phyloP scores from a whole-genome alignment of 768 basidiomycete species.

The Boletus tomentosulus region DNA sequence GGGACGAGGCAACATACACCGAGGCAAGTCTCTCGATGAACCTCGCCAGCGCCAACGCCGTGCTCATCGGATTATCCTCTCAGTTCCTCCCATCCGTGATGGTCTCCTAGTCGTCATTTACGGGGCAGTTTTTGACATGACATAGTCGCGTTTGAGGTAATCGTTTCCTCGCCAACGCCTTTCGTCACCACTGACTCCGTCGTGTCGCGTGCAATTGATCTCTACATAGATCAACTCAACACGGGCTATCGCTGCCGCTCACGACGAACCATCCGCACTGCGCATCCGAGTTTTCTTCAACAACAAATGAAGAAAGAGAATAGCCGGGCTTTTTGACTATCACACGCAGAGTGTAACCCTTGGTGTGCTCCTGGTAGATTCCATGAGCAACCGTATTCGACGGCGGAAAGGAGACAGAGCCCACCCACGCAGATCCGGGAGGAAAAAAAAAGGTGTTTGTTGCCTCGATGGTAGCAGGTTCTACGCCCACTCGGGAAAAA shows the following conservation, averaged over 20 bases:
- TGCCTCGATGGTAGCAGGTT: neutral
- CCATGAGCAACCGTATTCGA: slow-evolving; percentile 17
- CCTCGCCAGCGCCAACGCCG: neutral
- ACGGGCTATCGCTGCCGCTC: slow-evolving; percentile 16
- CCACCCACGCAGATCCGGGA: neutral
- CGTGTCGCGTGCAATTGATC: neutral
- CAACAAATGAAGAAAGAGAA: neutral
- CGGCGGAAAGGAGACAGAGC: neutral
- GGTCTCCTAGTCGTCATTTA: neutral
- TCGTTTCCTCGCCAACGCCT: neutral
- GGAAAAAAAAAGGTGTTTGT: neutral
- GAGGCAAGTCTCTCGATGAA: neutral
- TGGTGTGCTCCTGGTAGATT: slow-evolving; percentile 15
- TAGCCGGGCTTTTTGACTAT: slow-evolving; percentile 28
- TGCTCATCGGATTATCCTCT: neutral
- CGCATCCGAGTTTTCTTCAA: slow-evolving; percentile 13
- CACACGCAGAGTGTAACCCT: slow-evolving; percentile 25
- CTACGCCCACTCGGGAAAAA: neutral
- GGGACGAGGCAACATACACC: neutral
- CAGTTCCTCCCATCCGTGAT: neutral
- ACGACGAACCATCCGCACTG: slow-evolving; percentile 3
- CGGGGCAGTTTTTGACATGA: neutral
- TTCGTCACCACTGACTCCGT: too few species aligned
- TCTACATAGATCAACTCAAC: neutral
- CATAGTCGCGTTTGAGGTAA: neutral